Evolutionary conservation across 371 early-diverging fungal genomes (phyloP), one percentile per base, ranked within the genome.

Genomic region (Rhizopus stolonifer): DNA sequence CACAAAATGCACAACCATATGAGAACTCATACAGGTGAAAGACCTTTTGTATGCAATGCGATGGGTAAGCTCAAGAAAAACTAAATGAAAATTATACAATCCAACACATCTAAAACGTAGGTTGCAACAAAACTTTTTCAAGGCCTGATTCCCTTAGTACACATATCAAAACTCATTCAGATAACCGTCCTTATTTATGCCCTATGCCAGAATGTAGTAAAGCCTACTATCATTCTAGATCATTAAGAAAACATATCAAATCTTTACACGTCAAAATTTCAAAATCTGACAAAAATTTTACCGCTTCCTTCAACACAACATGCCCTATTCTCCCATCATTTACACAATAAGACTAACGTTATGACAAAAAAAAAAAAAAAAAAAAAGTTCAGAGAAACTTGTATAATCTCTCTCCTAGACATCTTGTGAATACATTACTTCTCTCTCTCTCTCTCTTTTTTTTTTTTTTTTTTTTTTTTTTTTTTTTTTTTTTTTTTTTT

Each of bases 1-100:
- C 95, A 94, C 70, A 91, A 91, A 65, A 88, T 92, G 79, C 85
- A 82, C 43, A 91, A 92, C 58, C 95, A 94, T 56, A 64, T 89
- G 64, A 82, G 95, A 53, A 90, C 89, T 22, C 95, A 94, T 66
- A 90, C 91, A 25, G 91, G 92, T 23, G 89, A 89, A 61, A 72
- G 83, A 24, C 90, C 90, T 11, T 90, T 86, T 57, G 51, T 61
- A 23, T 74, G 69, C 46, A 49, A 57, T 1, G 49, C 63, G 42
- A 51, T 58, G 51, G 36, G 36, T 36, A 36, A 8, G n/a, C 36
- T n/a, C n/a, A n/a, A n/a, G n/a, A n/a, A n/a, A n/a, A n/a, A n/a
- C n/a, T n/a, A n/a, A n/a, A n/a, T n/a, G n/a, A n/a, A n/a, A n/a
- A n/a, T n/a, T 29, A 29, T 29, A 29, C 7, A 7, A 29, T 4